Percentiles rank a stretch among this genome's conserved stretches.
Conservation (phyloP, 768 basidiomycete genomes). For the Hortiboletus flavorubellus region DNA sequence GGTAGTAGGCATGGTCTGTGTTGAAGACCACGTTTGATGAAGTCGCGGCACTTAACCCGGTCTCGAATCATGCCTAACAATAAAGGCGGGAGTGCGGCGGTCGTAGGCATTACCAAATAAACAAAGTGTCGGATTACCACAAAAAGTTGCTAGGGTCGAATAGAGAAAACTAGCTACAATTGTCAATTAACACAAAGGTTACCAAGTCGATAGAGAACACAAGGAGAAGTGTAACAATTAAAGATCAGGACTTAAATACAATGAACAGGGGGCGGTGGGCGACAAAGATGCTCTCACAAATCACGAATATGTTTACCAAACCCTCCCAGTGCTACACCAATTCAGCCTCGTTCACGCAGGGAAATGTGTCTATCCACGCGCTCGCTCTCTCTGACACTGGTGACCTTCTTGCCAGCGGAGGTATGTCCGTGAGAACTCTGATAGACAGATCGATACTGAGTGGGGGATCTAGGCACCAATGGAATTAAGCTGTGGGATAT, state of each 20-base stretch:
- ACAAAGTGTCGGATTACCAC: no score
- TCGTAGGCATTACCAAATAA: background rate
- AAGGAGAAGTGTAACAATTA: background rate
- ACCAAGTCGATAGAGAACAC: no score
- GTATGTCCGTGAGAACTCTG: background rate
- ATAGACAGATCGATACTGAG: background rate
- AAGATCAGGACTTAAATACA: background rate
- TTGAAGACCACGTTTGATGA: background rate
- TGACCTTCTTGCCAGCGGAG: background rate
- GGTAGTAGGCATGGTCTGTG: background rate
- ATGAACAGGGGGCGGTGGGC: background rate
- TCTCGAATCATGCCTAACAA: background rate
- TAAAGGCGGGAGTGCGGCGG: background rate
- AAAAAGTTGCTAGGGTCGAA: no score
- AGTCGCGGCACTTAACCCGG: background rate
- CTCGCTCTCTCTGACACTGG: constrained; percentile 2
- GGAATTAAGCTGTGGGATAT: constrained; percentile 8
- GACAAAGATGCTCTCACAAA: no score
- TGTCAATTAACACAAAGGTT: no score
- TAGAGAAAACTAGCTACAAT: no score
- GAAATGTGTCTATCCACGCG: background rate
- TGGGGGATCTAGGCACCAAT: background rate
- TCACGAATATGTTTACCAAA: background rate
- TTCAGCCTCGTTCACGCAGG: background rate
- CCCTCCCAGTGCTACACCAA: background rate